Conservation (phyloP, 148 eudicot genomes). For the Amaranthus cruentus region DNA sequence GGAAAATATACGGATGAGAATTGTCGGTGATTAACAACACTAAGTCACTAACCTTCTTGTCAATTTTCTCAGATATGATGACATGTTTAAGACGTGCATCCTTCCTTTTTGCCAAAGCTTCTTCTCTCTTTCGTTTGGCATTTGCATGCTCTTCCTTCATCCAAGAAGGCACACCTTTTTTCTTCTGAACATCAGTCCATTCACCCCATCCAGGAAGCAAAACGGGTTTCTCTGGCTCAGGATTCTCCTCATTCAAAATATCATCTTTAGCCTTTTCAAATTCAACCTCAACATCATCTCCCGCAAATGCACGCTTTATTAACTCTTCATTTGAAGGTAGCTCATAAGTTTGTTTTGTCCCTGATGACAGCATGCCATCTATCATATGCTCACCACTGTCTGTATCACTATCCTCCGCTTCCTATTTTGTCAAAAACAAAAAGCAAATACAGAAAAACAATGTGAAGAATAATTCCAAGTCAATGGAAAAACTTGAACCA, state of each 20-base stretch:
- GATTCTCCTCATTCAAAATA: slow-evolving; percentile 72
- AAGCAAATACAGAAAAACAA: slow-evolving; percentile 5
- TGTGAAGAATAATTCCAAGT: background rate
- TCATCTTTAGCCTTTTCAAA: slow-evolving; percentile 71
- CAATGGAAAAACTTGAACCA: background rate
- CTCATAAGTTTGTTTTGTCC: slow-evolving; percentile 54
- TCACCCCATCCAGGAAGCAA: slow-evolving; percentile 97
- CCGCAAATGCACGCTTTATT: slow-evolving; percentile 83
- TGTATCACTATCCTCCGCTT: slow-evolving; percentile 49
- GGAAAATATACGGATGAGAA: background rate
- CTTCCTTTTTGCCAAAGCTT: slow-evolving; percentile 71
- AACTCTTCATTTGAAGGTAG: slow-evolving; percentile 88
- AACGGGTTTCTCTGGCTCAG: slow-evolving; percentile 85
- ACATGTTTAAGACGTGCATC: slow-evolving; percentile 80
- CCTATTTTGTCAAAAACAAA: slow-evolving; percentile 35
- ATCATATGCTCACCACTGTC: slow-evolving; percentile 78
- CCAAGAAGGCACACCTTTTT: slow-evolving; percentile 83
- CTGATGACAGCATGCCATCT: slow-evolving; percentile 79
- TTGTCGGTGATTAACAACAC: background rate
- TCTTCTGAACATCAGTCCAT: slow-evolving; percentile 76
- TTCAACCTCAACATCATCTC: slow-evolving; percentile 91
- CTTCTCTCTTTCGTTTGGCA: slow-evolving; percentile 75
- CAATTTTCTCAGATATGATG: slow-evolving; percentile 79
- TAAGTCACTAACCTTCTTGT: slow-evolving; percentile 63
- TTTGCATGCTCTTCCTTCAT: slow-evolving; percentile 65